Percentiles rank a stretch among this genome's conserved stretches.
phyloP scores from a whole-genome alignment of 306 rosid genomes.

The Lathyrus oleraceus region DNA sequence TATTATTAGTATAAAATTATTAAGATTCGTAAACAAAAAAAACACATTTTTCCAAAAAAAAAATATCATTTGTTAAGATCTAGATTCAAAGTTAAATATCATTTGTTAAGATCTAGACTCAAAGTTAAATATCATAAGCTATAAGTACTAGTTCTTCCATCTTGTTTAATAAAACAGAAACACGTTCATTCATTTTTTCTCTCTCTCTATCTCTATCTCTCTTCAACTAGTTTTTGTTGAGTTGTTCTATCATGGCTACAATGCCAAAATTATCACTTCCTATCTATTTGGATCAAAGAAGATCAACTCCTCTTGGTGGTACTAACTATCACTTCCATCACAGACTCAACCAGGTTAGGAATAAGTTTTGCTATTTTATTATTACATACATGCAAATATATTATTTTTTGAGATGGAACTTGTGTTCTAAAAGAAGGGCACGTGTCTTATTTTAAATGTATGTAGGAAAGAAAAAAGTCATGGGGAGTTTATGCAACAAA shows the following conservation, averaged over 20 bases:
- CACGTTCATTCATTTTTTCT: neutral
- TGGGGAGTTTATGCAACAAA: constrained; percentile 17
- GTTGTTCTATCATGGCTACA: neutral
- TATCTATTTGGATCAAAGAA: neutral
- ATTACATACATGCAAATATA: neutral
- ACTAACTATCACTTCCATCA: neutral
- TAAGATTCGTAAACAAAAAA: too few relatives aligned
- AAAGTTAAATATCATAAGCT: too few relatives aligned
- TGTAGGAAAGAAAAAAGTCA: constrained; percentile 59
- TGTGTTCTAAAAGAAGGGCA: constrained; percentile 38
- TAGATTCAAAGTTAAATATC: too few relatives aligned
- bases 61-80: too few relatives aligned
- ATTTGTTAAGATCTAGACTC: too few relatives aligned
- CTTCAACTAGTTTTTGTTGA: neutral
- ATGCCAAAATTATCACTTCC: neutral
- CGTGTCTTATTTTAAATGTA: constrained; percentile 33
- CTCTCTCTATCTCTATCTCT: neutral
- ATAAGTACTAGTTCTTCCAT: neutral
- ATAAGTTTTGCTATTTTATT: neutral
- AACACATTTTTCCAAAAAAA: too few relatives aligned
- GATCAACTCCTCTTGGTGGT: neutral
- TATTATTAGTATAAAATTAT: too few relatives aligned
- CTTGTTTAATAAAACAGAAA: too few relatives aligned
- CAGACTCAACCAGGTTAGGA: neutral
- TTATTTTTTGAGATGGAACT: neutral